Evolutionary conservation across 2,329 filamentous ascomycete genomes (phyloP).

Genomic region (Sclerotiophoma versabilis): DNA sequence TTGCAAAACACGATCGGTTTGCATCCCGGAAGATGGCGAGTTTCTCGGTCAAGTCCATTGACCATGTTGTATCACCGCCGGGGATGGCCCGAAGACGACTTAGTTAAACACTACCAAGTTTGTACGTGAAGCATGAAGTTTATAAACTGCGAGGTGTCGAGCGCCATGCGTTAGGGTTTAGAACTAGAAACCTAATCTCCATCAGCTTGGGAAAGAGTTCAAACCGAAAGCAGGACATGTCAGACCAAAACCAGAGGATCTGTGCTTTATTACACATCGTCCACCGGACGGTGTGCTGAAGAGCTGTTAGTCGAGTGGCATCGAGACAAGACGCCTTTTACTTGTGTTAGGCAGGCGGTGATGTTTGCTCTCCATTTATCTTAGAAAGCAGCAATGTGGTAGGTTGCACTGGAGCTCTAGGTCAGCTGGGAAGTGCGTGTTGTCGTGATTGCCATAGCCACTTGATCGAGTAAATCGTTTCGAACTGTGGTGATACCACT

Average conservation of each 20-base stretch:
- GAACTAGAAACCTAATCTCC: constrained; percentile 23
- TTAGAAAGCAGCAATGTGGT: constrained; percentile 16
- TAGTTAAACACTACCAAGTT: constrained; percentile 13
- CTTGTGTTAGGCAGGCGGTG: too few relatives aligned
- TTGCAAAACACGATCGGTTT: not conserved
- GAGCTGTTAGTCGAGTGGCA: not conserved
- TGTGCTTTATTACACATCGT: constrained; percentile 21
- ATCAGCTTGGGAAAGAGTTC: constrained; percentile 21
- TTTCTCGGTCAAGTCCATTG: constrained; percentile 18
- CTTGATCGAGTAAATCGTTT: constrained; percentile 19
- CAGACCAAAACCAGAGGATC: constrained; percentile 16
- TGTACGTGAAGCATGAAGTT: constrained; percentile 22
- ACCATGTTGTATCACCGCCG: constrained; percentile 17
- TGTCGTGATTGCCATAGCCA: constrained; percentile 24
- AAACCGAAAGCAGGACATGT: constrained; percentile 21
- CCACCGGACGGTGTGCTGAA: constrained; percentile 11
- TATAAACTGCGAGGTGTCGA: constrained; percentile 12
- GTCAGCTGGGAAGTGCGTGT: constrained; percentile 20
- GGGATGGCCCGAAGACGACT: constrained; percentile 14
- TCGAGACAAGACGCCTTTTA: not conserved
- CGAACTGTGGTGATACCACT: fast-evolving
- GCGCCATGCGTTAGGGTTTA: constrained; percentile 18
- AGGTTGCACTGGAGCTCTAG: constrained; percentile 11
- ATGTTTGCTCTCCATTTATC: not conserved
- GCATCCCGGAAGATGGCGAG: not conserved